Evolutionary conservation across 345 rosid species (phyloP).

Genomic region (Laguncularia racemosa): DNA sequence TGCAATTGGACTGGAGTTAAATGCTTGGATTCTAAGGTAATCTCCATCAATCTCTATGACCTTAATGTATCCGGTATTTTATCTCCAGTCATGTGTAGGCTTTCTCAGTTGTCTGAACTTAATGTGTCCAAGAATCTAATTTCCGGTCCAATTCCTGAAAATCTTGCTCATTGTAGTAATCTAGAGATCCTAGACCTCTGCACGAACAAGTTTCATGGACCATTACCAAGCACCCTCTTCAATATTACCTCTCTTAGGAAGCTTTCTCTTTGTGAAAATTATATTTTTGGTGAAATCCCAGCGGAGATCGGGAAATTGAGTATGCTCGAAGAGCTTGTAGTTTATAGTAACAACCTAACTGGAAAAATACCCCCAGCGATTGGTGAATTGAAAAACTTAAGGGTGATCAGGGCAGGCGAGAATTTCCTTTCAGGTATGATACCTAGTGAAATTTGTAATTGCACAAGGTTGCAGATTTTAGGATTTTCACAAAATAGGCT

Average conservation of each 20-base stretch:
- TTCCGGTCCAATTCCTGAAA: slow-evolving; percentile 51
- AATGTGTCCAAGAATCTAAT: slow-evolving; percentile 49
- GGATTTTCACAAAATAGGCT: slow-evolving; percentile 76
- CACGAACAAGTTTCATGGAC: slow-evolving; percentile 70
- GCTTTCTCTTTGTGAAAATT: slow-evolving; percentile 47
- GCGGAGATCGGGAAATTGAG: slow-evolving; percentile 40
- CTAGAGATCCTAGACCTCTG: slow-evolving; percentile 50
- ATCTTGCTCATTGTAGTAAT: slow-evolving; percentile 28
- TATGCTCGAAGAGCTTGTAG: slow-evolving; percentile 54
- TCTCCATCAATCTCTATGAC: slow-evolving; percentile 37
- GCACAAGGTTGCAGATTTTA: slow-evolving; percentile 55
- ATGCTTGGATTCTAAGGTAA: slow-evolving; percentile 44
- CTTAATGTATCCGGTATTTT: slow-evolving; percentile 59
- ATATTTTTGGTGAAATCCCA: slow-evolving; percentile 50
- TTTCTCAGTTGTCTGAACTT: slow-evolving; percentile 28
- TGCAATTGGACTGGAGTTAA: slow-evolving; percentile 61
- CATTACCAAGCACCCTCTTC: slow-evolving; percentile 45
- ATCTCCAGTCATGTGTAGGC: slow-evolving; percentile 49
- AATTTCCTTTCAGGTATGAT: slow-evolving; percentile 61
- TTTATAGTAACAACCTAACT: slow-evolving; percentile 65
- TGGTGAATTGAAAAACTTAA: slow-evolving; percentile 40
- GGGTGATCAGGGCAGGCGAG: slow-evolving; percentile 58
- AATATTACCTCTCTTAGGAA: slow-evolving; percentile 33
- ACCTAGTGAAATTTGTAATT: slow-evolving; percentile 61
- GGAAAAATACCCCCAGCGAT: slow-evolving; percentile 51